phyloP scores from a whole-genome alignment of 352 stramenopile species.

The Phytophthora hybrid region DNA sequence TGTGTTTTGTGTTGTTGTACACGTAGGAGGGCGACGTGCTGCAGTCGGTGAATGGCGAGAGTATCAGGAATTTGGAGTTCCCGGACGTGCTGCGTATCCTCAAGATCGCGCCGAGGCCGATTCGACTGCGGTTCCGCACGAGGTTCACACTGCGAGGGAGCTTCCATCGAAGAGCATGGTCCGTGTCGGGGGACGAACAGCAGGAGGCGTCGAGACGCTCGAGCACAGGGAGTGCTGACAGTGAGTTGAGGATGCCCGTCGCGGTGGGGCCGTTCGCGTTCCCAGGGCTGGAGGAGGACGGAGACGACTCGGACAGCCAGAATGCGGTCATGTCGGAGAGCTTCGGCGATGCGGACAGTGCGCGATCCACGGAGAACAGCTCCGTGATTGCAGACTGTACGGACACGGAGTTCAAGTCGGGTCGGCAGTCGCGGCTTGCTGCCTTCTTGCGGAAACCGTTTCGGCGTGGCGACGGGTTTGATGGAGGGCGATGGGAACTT shows the following conservation, averaged over 20 bases:
- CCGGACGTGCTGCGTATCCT: slow-evolving; percentile 72
- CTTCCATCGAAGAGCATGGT: slow-evolving; percentile 15
- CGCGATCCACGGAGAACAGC: slow-evolving; percentile 74
- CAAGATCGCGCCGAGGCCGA: slow-evolving; percentile 71
- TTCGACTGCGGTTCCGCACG: slow-evolving; percentile 70
- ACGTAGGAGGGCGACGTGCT: slow-evolving; percentile 81
- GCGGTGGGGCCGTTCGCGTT: slow-evolving; percentile 44
- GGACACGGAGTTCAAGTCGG: slow-evolving; percentile 56
- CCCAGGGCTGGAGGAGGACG: slow-evolving; percentile 51
- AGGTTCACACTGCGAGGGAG: slow-evolving; percentile 25
- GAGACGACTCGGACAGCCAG: slow-evolving; percentile 75
- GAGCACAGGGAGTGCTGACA: slow-evolving; percentile 36
- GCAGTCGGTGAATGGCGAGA: slow-evolving; percentile 75
- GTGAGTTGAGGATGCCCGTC: slow-evolving; percentile 30
- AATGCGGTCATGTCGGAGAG: slow-evolving; percentile 78
- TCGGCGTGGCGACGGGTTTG: slow-evolving; percentile 61
- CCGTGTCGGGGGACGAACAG: slow-evolving; percentile 33
- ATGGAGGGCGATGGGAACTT: slow-evolving; percentile 51
- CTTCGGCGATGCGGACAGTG: slow-evolving; percentile 80
- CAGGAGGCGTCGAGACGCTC: slow-evolving; percentile 32
- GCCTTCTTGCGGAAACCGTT: slow-evolving; percentile 79
- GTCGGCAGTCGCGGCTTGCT: slow-evolving; percentile 61
- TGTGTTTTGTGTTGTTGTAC: slow-evolving; percentile 9
- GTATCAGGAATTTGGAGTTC: slow-evolving; percentile 70
- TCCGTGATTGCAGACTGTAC: slow-evolving; percentile 69